Base-by-base conservation (phyloP, 208 protist genomes). In the Acanthamoeba triangularis region DNA sequence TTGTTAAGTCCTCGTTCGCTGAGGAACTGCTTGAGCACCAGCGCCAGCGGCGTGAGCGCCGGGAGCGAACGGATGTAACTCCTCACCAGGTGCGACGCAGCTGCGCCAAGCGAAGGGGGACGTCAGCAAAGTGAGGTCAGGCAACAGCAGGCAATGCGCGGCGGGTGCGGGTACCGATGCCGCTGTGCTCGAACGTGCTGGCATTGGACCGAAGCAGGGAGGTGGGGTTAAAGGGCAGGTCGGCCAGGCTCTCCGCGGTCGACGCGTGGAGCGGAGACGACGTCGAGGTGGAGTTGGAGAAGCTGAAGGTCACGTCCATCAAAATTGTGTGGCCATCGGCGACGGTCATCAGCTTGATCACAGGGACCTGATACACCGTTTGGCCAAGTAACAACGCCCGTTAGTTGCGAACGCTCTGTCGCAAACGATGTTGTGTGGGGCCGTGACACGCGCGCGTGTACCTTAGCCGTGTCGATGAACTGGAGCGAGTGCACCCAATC, bases 391-490 rank as follows among this genome's bases (percentile, higher is more conserved):
- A 92, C 11, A n/a, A 25, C 37, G 1, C 0, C 23, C 3, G 18
- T 25, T 93, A 37, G 61, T 18, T 10, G 1, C 1, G 37, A 1
- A 1, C 37, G 3, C 37, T 41, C 3, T 41, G 37, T 41, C 20
- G 28, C 80, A 37, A 11, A 88, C 13, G 80, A 80, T 16, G 41
- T 7, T 6, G 35, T 84, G 13, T 30, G 4, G 30, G 10, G n/a
- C 30, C 37, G 44, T 18, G 47, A 18, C 13, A n/a, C 23, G 61
- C 23, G 20, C 37, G 69, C 13, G 52, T 78, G 69, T 76, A 93
- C 87, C 59, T 93, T 93, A 6, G 87, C 87, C 37, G 87, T 93
- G 16, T 93, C 87, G n/a, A 93, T 93, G 35, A 76, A 52, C n/a
- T 93, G 87, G 11, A 93, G 87, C 8, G 87, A 93, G 41, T 93